Percentiles rank a stretch among this genome's conserved stretches.
These are phyloP conservation scores for Kluyveromyces siamensis DNA, from an alignment of 805 yeast genomes.

Conservation along the genomic window DNA sequence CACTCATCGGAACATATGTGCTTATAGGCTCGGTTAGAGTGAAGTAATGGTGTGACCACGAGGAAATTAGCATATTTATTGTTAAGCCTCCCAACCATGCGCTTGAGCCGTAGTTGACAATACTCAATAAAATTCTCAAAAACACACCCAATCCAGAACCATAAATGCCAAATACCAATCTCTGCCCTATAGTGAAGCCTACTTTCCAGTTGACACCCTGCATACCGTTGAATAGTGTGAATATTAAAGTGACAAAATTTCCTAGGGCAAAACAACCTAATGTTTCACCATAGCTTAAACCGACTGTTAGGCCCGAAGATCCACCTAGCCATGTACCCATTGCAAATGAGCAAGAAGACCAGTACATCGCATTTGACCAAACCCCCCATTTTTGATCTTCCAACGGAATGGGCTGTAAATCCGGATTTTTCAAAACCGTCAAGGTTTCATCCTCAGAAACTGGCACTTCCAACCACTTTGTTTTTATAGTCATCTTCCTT, in stretches of 20 bases:
- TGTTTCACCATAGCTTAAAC: conserved; percentile 37
- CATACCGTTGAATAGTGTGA: conserved; percentile 38
- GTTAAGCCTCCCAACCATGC: conserved; percentile 37
- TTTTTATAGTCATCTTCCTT: neutral
- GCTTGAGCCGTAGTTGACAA: conserved; percentile 36
- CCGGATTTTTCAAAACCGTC: conserved; percentile 28
- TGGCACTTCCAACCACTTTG: conserved; percentile 23
- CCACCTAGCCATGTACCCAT: conserved; percentile 40
- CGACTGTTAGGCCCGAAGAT: conserved; percentile 35
- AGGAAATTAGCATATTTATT: conserved; percentile 29
- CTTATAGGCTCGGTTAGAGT: conserved; percentile 33
- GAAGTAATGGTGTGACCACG: conserved; percentile 29
- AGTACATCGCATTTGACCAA: conserved; percentile 34
- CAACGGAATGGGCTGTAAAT: conserved; percentile 22
- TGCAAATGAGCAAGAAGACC: conserved; percentile 38
- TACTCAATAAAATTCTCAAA: conserved; percentile 32
- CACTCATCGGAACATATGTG: conserved; percentile 31
- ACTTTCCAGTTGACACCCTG: conserved; percentile 44
- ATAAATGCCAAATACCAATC: conserved; percentile 39
- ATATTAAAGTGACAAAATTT: conserved; percentile 35
- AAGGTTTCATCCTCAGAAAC: conserved; percentile 23
- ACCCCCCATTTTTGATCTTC: conserved; percentile 32
- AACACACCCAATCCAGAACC: conserved; percentile 34
- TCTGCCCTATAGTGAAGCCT: conserved; percentile 38
- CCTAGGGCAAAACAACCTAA: conserved; percentile 40